phyloP scores from a whole-genome alignment of 208 protist genomes.

The Leptomonas seymouri region DNA sequence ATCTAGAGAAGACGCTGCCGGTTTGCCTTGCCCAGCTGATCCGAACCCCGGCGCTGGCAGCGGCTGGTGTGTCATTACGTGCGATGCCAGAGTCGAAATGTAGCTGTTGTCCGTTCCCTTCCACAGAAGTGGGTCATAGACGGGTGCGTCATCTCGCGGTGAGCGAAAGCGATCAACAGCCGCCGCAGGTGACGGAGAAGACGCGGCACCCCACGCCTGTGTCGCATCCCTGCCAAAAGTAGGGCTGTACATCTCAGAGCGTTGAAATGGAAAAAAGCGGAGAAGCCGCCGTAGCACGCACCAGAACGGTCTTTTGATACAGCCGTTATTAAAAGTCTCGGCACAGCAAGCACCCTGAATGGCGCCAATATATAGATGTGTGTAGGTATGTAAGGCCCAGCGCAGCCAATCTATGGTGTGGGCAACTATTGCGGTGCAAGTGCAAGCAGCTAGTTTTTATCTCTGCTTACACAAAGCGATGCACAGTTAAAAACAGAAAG shows the following conservation, averaged over 20 bases:
- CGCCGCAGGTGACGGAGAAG: conserved; percentile 10
- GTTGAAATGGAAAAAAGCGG: background rate
- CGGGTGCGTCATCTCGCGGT: conserved; percentile 64
- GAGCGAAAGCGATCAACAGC: conserved; percentile 31
- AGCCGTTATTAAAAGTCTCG: too few species aligned
- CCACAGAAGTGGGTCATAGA: conserved; percentile 65
- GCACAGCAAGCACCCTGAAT: too few species aligned
- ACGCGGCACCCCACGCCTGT: conserved; percentile 5
- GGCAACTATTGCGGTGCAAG: too few species aligned
- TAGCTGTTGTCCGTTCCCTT: conserved; percentile 57
- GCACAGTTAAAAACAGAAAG: too few species aligned
- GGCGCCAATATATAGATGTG: too few species aligned
- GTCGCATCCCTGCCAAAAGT: background rate
- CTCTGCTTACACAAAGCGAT: too few species aligned
- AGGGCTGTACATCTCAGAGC: background rate
- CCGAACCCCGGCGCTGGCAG: background rate
- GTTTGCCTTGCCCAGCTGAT: background rate
- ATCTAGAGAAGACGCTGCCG: background rate
- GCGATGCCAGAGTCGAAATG: conserved; percentile 44
- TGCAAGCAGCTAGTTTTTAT: too few species aligned
- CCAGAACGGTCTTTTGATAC: too few species aligned
- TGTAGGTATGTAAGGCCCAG: too few species aligned
- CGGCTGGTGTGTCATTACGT: conserved; percentile 26
- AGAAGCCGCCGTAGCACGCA: background rate
- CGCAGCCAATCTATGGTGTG: too few species aligned